Percentiles rank a stretch among this genome's conserved stretches.
phyloP scores from a whole-genome alignment of 78 protist genomes.

The Trichosphaerium sp. region DNA sequence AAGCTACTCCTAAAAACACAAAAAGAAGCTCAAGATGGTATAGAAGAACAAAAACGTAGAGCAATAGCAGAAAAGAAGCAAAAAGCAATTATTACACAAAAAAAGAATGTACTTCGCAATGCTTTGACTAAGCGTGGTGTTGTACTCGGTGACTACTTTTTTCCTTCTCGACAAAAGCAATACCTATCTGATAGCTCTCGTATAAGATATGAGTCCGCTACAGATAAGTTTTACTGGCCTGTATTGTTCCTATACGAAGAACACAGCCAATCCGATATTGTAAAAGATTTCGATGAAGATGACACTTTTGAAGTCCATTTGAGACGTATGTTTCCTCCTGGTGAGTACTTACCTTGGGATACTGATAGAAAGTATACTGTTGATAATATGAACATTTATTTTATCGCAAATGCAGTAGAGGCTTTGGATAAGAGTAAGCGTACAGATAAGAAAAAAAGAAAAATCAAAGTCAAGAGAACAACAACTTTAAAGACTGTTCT shows the following conservation, averaged over 20 bases:
- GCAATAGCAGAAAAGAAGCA: too few species aligned
- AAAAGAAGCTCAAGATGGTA: too few species aligned
- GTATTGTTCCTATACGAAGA: not conserved
- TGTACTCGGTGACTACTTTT: too few species aligned
- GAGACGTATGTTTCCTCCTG: conserved; percentile 39
- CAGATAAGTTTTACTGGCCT: not conserved
- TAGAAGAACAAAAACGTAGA: too few species aligned
- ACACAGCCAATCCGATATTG: conserved; percentile 10
- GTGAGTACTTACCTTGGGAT: conserved; percentile 38
- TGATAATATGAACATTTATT: conserved; percentile 30
- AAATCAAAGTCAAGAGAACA: conserved; percentile 42
- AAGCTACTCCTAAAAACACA: too few species aligned
- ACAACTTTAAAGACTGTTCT: conserved; percentile 21
- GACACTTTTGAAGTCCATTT: conserved; percentile 37
- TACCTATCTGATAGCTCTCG: too few species aligned
- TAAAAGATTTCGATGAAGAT: conserved; percentile 34
- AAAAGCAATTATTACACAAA: too few species aligned
- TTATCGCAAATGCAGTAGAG: conserved; percentile 37
- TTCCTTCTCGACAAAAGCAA: too few species aligned
- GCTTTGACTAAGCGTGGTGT: too few species aligned
- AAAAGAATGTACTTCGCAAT: too few species aligned
- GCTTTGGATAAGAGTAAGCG: not conserved
- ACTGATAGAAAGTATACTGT: conserved; percentile 3
- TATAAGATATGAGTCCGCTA: too few species aligned
- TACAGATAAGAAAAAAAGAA: conserved; percentile 13